Evolutionary conservation across 306 rosid genomes (phyloP).

Genomic region (Corylus americana): DNA sequence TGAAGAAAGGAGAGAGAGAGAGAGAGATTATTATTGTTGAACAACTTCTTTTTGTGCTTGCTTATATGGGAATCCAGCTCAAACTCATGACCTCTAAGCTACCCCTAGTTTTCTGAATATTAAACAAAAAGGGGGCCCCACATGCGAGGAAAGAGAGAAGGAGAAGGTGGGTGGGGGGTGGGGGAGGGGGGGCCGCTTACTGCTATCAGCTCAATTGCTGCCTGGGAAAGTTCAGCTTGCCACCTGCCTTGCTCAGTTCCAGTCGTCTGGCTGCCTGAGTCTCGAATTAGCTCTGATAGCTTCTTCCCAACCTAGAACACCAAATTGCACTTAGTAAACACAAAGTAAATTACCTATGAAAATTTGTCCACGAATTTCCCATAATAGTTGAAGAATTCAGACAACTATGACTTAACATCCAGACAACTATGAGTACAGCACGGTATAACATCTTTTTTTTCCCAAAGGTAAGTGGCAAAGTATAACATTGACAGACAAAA

Average conservation of each 20-base stretch:
- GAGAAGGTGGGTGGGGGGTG: background rate
- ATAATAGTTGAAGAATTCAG: background rate
- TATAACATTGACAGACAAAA: too few relatives aligned
- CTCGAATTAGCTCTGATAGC: slow-evolving; percentile 89
- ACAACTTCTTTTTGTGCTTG: background rate
- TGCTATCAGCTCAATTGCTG: slow-evolving; percentile 93
- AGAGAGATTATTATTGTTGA: background rate
- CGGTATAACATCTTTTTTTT: background rate
- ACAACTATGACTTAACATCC: background rate
- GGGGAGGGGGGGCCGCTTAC: slow-evolving; percentile 43
- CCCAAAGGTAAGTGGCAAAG: too few relatives aligned
- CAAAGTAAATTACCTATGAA: background rate
- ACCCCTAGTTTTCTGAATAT: background rate
- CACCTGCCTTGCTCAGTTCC: slow-evolving; percentile 97
- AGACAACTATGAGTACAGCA: too few relatives aligned
- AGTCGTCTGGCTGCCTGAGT: slow-evolving; percentile 75
- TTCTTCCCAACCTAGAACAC: slow-evolving; percentile 87
- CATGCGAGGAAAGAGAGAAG: background rate
- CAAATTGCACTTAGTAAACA: slow-evolving; percentile 15
- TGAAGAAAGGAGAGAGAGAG: background rate
- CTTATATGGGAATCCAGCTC: background rate
- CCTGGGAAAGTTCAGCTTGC: slow-evolving; percentile 98
- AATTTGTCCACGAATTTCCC: background rate
- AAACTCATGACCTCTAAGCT: background rate
- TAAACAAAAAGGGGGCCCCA: background rate